phyloP scores from a whole-genome alignment of 805 yeast genomes.

The Metschnikowia bowlesiae region DNA sequence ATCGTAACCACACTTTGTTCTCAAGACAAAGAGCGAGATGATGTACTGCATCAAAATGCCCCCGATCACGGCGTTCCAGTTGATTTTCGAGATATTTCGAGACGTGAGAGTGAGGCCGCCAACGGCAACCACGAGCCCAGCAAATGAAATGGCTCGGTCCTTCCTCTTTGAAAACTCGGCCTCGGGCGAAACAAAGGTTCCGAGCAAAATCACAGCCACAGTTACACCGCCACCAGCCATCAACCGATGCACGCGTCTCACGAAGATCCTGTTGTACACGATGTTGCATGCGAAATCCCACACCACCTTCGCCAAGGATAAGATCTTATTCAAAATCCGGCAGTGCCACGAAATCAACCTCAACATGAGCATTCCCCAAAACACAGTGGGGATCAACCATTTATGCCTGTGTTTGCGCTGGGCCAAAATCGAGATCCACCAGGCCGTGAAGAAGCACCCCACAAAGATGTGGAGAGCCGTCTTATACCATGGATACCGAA shows the following conservation, averaged over 20 bases:
- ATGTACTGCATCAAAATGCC: slow-evolving; percentile 59
- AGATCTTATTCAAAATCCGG: slow-evolving; percentile 20
- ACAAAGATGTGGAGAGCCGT: slow-evolving; percentile 16
- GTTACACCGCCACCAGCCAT: slow-evolving; percentile 43
- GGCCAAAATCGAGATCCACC: slow-evolving; percentile 51
- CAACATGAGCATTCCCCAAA: slow-evolving; percentile 48
- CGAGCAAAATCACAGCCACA: slow-evolving; percentile 46
- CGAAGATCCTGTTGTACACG: slow-evolving; percentile 36
- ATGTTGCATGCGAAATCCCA: slow-evolving; percentile 30
- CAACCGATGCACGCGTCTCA: slow-evolving; percentile 37
- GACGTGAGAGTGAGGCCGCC: slow-evolving; percentile 43
- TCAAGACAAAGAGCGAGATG: slow-evolving; percentile 55
- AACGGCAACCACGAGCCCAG: slow-evolving; percentile 49
- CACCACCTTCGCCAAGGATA: slow-evolving; percentile 11
- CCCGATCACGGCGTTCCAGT: slow-evolving; percentile 57
- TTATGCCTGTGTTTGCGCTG: slow-evolving; percentile 45
- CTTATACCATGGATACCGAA: slow-evolving; percentile 13
- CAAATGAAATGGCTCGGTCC: slow-evolving; percentile 56
- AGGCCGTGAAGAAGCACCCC: slow-evolving; percentile 24
- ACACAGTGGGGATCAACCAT: slow-evolving; percentile 56
- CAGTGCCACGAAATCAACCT: slow-evolving; percentile 50
- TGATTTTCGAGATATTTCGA: slow-evolving; percentile 39
- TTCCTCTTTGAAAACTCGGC: slow-evolving; percentile 41
- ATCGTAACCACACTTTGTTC: slow-evolving; percentile 58
- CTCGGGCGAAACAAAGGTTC: slow-evolving; percentile 50